phyloP scores from a whole-genome alignment of 768 basidiomycete genomes.

The Psilocybe tampanensis region DNA sequence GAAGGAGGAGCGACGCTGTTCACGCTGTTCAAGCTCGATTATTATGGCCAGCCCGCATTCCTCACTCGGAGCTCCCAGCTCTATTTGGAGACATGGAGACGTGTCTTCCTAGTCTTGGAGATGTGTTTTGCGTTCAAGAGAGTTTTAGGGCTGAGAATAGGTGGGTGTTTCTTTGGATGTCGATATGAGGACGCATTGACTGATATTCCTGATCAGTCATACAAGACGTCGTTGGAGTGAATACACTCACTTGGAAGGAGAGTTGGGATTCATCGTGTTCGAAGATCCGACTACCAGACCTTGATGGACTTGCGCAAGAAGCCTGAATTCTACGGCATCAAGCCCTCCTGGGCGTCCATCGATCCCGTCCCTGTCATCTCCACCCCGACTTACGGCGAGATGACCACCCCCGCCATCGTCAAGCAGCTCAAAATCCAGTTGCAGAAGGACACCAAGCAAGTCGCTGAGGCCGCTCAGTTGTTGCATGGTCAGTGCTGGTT shows the following conservation, averaged over 20 bases:
- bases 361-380: slow-evolving; percentile 87
- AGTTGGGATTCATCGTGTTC: slow-evolving; percentile 94
- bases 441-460: slow-evolving; percentile 90
- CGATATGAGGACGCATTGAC: background rate
- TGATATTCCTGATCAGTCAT: slow-evolving; percentile 47
- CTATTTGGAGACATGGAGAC: slow-evolving; percentile 98
- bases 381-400: slow-evolving; percentile 91
- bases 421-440: slow-evolving; percentile 93
- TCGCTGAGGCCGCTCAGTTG: slow-evolving; percentile 90
- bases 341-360: slow-evolving; percentile 82
- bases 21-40: slow-evolving; percentile 94
- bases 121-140: slow-evolving; percentile 98
- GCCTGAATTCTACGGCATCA: slow-evolving; percentile 93
- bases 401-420: slow-evolving; percentile 83
- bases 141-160: slow-evolving; percentile 98
- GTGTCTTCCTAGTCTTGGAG: slow-evolving; percentile 91
- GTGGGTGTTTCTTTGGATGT: slow-evolving; percentile 33
- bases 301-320: slow-evolving; percentile 93
- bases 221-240: slow-evolving; percentile 94
- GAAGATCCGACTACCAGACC: slow-evolving; percentile 89
- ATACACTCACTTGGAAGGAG: slow-evolving; percentile 95
- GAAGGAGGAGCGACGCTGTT: slow-evolving; percentile 97
- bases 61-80: slow-evolving; percentile 96
- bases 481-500: slow-evolving; percentile 90
- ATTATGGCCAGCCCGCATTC: slow-evolving; percentile 93